phyloP scores from a whole-genome alignment of 2,329 filamentous ascomycete species.

The Emericellopsis atlantica region DNA sequence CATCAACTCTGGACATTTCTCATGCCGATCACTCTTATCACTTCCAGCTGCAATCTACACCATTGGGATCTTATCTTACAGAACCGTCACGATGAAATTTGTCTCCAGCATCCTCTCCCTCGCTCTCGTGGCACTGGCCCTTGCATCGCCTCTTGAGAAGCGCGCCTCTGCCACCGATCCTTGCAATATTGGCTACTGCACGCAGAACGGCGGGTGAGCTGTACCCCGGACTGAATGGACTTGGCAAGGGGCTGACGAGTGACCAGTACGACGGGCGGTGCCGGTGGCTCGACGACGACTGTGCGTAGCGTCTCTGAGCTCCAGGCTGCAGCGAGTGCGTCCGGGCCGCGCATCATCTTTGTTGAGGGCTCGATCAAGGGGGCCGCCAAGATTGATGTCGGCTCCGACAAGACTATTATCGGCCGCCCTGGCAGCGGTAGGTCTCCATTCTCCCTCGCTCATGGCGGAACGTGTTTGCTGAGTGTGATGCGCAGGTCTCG shows the following conservation, averaged over 20 bases:
- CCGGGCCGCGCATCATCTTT: conserved; percentile 14
- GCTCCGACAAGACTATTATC: conserved; percentile 29
- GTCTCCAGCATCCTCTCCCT: not conserved
- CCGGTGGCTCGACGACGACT: conserved; percentile 12
- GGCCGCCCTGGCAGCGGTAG: conserved; percentile 17
- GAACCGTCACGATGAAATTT: conserved; percentile 1
- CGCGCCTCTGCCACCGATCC: conserved; percentile 20
- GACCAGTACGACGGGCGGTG: conserved; percentile 13
- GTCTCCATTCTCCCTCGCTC: not conserved
- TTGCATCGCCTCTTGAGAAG: not conserved
- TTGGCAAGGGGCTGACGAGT: not conserved
- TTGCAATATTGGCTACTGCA: conserved; percentile 17
- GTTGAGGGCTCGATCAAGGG: conserved; percentile 14
- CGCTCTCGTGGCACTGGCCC: not conserved
- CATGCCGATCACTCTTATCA: too few species aligned
- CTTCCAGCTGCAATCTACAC: too few species aligned
- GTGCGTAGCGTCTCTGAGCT: conserved; percentile 12
- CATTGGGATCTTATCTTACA: not conserved
- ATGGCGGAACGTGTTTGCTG: not conserved
- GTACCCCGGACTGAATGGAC: not conserved
- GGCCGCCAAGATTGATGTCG: conserved; percentile 15
- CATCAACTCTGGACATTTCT: too few species aligned
- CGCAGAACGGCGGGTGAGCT: conserved; percentile 15
- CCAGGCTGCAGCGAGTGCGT: conserved; percentile 11
- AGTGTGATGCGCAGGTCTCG: conserved; percentile 11